Evolutionary conservation across 768 basidiomycete species (phyloP), one percentile per base, ranked within the genome.

Genomic region (Rhizopogon roseolus): DNA sequence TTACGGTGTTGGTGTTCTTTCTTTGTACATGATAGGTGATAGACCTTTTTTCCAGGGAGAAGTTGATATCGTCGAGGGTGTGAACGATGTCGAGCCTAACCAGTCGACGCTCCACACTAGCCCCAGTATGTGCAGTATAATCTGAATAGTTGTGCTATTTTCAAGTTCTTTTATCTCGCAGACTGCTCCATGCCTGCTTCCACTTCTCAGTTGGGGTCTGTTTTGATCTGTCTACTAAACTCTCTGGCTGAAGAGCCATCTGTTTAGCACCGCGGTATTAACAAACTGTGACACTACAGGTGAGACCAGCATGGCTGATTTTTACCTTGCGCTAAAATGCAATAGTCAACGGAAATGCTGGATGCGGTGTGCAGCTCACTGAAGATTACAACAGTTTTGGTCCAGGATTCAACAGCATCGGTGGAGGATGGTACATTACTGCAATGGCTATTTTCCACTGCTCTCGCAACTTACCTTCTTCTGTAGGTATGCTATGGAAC

Each of bases 81-180:
- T 85, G 13, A 85, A 86, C 59, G 71, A 82, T 59, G 69, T 76
- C 51, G 66, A 67, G 13, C 75, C 79, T 2, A 81, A 84, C 60
- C 71, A 74, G 54, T 71, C 73, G 2, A 79, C 82, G 0, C 69
- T 87, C 38, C 86, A 87, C 64, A 85, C 84, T 5, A 71, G 69
- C 52, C 58, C 79, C 10, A 70, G 81, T 77, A 54, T 44, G 71
- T 49, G 29, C 5, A 16, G 25, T 25, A 44, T 8, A 37, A 19
- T 13, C 25, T 17, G 16, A 6, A 11, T 7, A 27, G 17, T 10
- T 14, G 38, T 5, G 10, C 22, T 2, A 49, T 27, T 38, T 22
- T n/a, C 27, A 25, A 53, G n/a, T 52, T 17, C 14, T 19, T 2
- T 29, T 7, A n/a, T 28, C 13, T 38, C 5, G 11, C 44, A 68